Conservation (phyloP, 768 basidiomycete genomes). For the Trametes meyenii region DNA sequence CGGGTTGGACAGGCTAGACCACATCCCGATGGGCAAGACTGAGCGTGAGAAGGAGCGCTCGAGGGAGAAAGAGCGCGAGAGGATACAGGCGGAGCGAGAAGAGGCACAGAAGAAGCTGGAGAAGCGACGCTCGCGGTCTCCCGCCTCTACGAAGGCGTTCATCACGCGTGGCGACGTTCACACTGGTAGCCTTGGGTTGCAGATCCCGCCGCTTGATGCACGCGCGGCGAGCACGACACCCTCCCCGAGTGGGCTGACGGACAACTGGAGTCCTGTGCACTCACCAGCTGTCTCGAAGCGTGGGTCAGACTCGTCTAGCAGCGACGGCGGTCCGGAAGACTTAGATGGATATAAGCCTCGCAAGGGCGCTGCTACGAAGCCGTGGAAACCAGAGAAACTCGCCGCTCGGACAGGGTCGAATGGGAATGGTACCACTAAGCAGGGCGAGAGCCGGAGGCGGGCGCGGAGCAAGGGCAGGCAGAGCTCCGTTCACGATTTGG, state of each 20-base stretch:
- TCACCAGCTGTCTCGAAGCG: slow-evolving; percentile 10
- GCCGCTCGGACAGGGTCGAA: slow-evolving; percentile 17
- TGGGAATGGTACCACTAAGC: slow-evolving; percentile 1
- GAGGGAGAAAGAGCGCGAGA: slow-evolving; percentile 13
- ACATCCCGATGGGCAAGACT: slow-evolving; percentile 8
- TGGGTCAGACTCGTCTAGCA: slow-evolving; percentile 46
- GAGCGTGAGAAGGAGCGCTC: slow-evolving; percentile 20
- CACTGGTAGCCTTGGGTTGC: slow-evolving; percentile 13
- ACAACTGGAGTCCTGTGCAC: slow-evolving; percentile 52
- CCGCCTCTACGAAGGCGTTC: slow-evolving; percentile 23
- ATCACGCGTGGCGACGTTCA: slow-evolving; percentile 22
- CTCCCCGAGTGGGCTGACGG: slow-evolving; percentile 37
- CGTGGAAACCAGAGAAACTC: slow-evolving; percentile 23
- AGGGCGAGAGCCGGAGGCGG: slow-evolving; percentile 30
- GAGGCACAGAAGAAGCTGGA: slow-evolving; percentile 15
- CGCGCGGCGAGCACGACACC: slow-evolving; percentile 18
- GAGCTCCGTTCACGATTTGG: slow-evolving; percentile 82
- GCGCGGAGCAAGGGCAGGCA: slow-evolving; percentile 59
- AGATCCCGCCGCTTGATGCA: slow-evolving; percentile 9
- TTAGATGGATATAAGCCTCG: slow-evolving; percentile 34
- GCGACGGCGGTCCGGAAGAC: slow-evolving; percentile 59
- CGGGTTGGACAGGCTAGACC: slow-evolving; percentile 17
- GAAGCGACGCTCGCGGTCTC: slow-evolving; percentile 12
- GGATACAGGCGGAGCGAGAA: slow-evolving; percentile 8
- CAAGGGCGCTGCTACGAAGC: slow-evolving; percentile 20